These are phyloP conservation scores for Pseudozyma sp. DNA, from an alignment of 1,284 basidiomycete genomes.

Conservation along the genomic window DNA sequence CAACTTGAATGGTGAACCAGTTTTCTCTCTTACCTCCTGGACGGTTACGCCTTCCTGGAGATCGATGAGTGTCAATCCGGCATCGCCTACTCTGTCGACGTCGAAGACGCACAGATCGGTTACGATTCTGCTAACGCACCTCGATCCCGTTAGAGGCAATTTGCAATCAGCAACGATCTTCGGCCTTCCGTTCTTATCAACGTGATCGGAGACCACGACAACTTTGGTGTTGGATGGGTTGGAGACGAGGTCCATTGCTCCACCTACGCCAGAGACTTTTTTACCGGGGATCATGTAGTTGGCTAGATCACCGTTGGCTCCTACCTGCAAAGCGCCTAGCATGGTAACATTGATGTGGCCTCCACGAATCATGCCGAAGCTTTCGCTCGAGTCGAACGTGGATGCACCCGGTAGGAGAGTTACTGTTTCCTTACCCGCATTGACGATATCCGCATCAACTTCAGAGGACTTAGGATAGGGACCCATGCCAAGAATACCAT, in stretches of 20 bases:
- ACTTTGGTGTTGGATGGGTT: conserved; percentile 63
- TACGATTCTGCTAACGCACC: conserved; percentile 87
- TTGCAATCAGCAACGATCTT: conserved; percentile 87
- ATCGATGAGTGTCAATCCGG: conserved; percentile 82
- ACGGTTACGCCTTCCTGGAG: conserved; percentile 83
- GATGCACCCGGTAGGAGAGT: conserved; percentile 86
- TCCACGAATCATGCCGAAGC: conserved; percentile 93
- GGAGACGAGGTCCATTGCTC: conserved; percentile 83
- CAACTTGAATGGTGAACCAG: conserved; percentile 79
- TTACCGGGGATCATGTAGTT: conserved; percentile 99
- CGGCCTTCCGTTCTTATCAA: conserved; percentile 85
- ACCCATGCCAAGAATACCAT: conserved; percentile 66
- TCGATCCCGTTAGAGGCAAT: conserved; percentile 86
- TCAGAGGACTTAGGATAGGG: conserved; percentile 59
- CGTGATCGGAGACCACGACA: conserved; percentile 88
- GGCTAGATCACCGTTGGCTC: conserved; percentile 91
- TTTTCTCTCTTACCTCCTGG: conserved; percentile 86
- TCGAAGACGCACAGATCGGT: conserved; percentile 90
- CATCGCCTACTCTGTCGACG: conserved; percentile 78
- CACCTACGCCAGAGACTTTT: conserved; percentile 82
- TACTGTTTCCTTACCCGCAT: conserved; percentile 90
- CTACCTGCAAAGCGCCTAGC: conserved; percentile 92
- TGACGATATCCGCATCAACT: conserved; percentile 69
- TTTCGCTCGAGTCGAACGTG: conserved; percentile 90
- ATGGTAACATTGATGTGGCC: conserved; percentile 95